Evolutionary conservation across 352 stramenopile species (phyloP).

Genomic region (Phytophthora macrochlamydospora): DNA sequence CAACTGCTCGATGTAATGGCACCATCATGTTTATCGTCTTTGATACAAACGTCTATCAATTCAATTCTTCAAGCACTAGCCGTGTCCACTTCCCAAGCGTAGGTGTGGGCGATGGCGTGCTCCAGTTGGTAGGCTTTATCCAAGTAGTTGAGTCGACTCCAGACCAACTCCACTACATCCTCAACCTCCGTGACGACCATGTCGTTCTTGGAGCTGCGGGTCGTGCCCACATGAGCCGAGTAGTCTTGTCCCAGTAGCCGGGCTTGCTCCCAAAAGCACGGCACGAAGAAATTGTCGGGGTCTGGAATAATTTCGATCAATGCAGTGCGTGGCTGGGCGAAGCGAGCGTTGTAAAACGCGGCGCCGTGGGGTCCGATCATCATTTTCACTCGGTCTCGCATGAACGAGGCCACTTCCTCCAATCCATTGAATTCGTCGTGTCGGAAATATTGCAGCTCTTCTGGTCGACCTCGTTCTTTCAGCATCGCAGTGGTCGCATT

Average conservation of each 20-base stretch:
- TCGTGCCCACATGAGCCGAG: slow-evolving; percentile 24
- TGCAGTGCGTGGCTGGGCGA: slow-evolving; percentile 27
- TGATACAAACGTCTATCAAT: slow-evolving; percentile 2
- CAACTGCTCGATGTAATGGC: too few relatives aligned
- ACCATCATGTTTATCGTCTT: too few relatives aligned
- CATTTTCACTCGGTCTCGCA: slow-evolving; percentile 33
- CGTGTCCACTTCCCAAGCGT: slow-evolving; percentile 29
- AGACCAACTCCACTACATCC: slow-evolving; percentile 21
- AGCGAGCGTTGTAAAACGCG: slow-evolving; percentile 36
- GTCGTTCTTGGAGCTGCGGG: slow-evolving; percentile 12
- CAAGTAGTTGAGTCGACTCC: slow-evolving; percentile 20
- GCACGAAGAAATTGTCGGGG: slow-evolving; percentile 25
- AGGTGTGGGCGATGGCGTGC: slow-evolving; percentile 22
- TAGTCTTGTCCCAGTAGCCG: slow-evolving; percentile 35
- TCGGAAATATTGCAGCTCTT: slow-evolving; percentile 31
- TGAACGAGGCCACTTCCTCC: slow-evolving; percentile 25
- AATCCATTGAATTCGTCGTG: slow-evolving; percentile 30
- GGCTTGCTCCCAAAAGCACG: slow-evolving; percentile 37
- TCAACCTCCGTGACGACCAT: slow-evolving; percentile 31
- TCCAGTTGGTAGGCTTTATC: slow-evolving; percentile 23
- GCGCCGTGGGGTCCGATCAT: slow-evolving; percentile 35
- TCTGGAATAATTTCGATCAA: slow-evolving; percentile 33
- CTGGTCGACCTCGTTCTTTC: slow-evolving; percentile 7
- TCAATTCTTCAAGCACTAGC: background rate
- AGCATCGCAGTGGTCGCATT: slow-evolving; percentile 25